Evolutionary conservation across 192 early-diverging fungal species (phyloP).

Genomic region (Dispira simplex): DNA sequence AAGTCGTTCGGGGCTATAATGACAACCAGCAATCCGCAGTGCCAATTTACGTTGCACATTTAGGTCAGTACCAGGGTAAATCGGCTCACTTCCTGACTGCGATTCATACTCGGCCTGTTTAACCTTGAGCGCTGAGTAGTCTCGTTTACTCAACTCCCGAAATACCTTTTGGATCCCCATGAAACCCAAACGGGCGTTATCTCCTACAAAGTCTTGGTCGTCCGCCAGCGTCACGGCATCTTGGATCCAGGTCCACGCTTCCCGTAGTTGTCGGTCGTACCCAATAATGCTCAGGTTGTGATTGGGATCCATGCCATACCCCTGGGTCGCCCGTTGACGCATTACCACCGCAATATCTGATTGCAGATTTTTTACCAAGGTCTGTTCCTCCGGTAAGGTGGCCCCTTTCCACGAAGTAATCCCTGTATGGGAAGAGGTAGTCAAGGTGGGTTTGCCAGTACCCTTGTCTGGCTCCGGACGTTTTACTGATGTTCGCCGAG

Average conservation of each 20-base stretch:
- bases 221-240: constrained; percentile 18
- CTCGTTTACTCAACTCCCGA: constrained; percentile 26
- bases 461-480: no score
- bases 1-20: constrained; percentile 24
- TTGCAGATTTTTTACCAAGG: constrained; percentile 10
- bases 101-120: constrained; percentile 1
- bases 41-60: constrained; percentile 28
- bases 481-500: neutral
- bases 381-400: no score
- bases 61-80: constrained; percentile 12
- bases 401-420: no score
- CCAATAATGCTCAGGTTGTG: constrained; percentile 19
- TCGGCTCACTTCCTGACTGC: constrained; percentile 6
- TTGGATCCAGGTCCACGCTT: constrained; percentile 28
- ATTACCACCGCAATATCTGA: constrained; percentile 71
- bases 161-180: constrained; percentile 18
- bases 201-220: neutral
- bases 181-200: neutral
- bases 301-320: constrained; percentile 66
- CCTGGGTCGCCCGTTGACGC: constrained; percentile 50
- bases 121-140: constrained; percentile 22
- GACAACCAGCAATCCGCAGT: constrained; percentile 36
- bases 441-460: no score
- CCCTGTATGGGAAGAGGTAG: no score
- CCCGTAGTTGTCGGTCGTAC: constrained; percentile 12